Evolutionary conservation across 441 rosid genomes (phyloP), one percentile per base, ranked within the genome.

Genomic region (Mallotus japonicus): DNA sequence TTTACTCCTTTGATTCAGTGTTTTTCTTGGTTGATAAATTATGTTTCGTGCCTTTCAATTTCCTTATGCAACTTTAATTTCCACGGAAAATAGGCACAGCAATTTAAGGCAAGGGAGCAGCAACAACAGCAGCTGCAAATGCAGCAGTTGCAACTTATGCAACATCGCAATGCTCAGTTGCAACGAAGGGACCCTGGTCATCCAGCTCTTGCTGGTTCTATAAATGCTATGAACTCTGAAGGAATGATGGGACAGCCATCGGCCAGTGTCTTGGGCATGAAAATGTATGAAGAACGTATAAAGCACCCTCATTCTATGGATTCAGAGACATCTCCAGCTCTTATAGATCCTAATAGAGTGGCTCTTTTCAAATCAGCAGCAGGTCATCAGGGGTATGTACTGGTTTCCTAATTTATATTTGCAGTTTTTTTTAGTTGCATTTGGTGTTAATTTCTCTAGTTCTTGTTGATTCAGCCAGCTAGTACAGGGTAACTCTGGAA

Each of bases 101-200:
- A 87, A 78, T 69, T 79, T 62, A 90, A 90, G 79, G 82, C 77
- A 24, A 85, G 85, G 72, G 92, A 90, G 73, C 87, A 89, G 72
- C 89, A 28, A 2, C 32, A 87, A 65, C 89, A 84, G 85, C 89
- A 85, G 83, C 80, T 87, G 44, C 87, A 85, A 71, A 75, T 85
- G 84, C 95, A 90, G 76, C 90, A 89, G 74, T 69, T 89, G 69
- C 90, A 89, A 73, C 77, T 89, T 49, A 62, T 86, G 86, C 94
- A 84, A 72, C 88, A 86, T 49, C 77, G 86, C 62, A 85, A 71
- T 80, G 88, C 76, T 4, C 95, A 85, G 64, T 54, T 90, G 82
- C 95, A 85, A 71, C 73, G 85, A 17, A 80, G 91, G 82, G 87
- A 87, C 80, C 81, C 89, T 69, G 85, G 74, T 72, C 90, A 82